Base-by-base conservation (phyloP, 2,329 filamentous ascomycete genomes). In the Beauveria bassiana region DNA sequence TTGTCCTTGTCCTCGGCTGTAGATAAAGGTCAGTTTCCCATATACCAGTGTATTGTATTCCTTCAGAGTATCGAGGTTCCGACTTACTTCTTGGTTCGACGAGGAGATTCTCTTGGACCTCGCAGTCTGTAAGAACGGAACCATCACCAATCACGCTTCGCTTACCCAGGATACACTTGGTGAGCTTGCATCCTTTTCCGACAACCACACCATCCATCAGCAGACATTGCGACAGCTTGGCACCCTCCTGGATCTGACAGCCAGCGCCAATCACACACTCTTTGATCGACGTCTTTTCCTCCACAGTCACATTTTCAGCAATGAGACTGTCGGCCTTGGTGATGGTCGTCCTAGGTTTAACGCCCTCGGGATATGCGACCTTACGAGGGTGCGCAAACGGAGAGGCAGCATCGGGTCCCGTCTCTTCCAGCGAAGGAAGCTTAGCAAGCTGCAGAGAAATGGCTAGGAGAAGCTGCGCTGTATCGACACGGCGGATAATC, bases 131-230 rank as follows among this genome's bases (percentile, higher is more conserved):
- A 66, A 98, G 75, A n/a, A 86, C 83, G 6, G 82, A 87, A 9
- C 87, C 88, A 52, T 91, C 90, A n/a, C 93, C 93, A 66, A 99
- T 85, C 68, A 89, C 87, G 66, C 88, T 89, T 64, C 91, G 79
- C 69, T 88, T 85, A 5, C 95, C 95, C 46, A 98, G 76, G 38
- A 98, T 90, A 70, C 93, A 97, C 24, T 90, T 90, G 1, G 90
- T 95, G 57, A 98, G 78, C 72, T 91, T 91, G 70, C 88, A 93
- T 49, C 89, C 88, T 68, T 91, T 89, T 16, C 91, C 93, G 14
- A 99, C 82, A 8, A 90, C 86, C 0, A 90, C 93, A 3, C 91
- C 91, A 64, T 98, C 93, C 91, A 98, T 97, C 22, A 98, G 77
- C 53, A 98, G 75, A 73, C 93, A 98, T 65, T 93, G 85, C n/a